A percentile compares a stretch with the other conserved stretches of the same genome.
Conservation (phyloP, 73 alveolate species). For the Paramecium tetraurelia region DNA sequence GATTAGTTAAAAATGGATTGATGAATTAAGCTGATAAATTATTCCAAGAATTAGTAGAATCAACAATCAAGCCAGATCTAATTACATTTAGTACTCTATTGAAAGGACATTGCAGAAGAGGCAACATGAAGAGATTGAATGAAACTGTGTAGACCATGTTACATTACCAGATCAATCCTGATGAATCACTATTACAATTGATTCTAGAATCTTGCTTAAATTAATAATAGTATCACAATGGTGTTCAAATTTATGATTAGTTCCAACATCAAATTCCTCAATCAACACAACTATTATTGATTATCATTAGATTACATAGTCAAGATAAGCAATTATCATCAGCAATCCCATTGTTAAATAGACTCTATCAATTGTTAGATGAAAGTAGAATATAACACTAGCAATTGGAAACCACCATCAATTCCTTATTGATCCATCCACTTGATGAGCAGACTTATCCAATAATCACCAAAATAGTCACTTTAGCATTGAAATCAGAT, state of each 20-base stretch:
- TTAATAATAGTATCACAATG: not conserved
- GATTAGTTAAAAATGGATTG: conserved; percentile 85
- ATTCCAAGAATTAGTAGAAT: conserved; percentile 81
- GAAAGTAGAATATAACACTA: not conserved
- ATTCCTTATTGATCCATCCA: not conserved
- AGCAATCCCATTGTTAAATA: conserved; percentile 12
- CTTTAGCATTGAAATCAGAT: not conserved
- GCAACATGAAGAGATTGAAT: conserved; percentile 74
- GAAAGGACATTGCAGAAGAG: conserved; percentile 88
- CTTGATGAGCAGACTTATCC: conserved; percentile 7
- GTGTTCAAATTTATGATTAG: conserved; percentile 27
- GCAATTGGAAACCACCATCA: not conserved
- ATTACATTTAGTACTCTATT: conserved; percentile 91
- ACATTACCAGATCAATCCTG: not conserved
- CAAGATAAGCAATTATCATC: not conserved
- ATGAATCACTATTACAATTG: conserved; percentile 22
- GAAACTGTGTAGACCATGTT: conserved; percentile 1
- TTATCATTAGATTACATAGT: not conserved
- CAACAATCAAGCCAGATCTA: conserved; percentile 76
- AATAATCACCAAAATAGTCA: not conserved
- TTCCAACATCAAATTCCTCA: conserved; percentile 18
- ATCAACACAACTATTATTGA: not conserved
- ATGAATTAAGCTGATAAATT: conserved; percentile 80
- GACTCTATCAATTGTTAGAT: not conserved
- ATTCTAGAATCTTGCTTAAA: conserved; percentile 4